Evolutionary conservation across 148 eudicot genomes (phyloP).

Genomic region (Rhododendron henanense): DNA sequence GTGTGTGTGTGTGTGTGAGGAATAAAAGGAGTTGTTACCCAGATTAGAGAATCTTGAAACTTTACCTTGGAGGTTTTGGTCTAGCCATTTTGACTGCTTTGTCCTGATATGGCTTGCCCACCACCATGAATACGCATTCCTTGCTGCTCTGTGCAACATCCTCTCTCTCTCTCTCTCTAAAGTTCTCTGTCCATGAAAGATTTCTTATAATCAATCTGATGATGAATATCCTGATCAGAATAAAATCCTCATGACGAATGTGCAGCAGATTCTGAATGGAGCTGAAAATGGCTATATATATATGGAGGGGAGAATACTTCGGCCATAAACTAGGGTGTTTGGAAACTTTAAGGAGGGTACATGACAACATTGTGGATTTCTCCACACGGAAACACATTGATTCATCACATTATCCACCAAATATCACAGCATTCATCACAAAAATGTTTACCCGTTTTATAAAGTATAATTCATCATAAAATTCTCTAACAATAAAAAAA

Average conservation of each 20-base stretch:
- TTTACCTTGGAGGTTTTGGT: conserved; percentile 64
- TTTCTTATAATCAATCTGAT: neutral
- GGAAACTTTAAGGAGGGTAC: neutral
- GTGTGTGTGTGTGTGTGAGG: neutral
- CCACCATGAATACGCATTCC: conserved; percentile 91
- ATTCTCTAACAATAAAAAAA: no score
- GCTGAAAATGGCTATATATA: neutral
- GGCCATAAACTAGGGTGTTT: neutral
- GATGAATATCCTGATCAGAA: neutral
- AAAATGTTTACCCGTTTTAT: no score
- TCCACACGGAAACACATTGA: neutral
- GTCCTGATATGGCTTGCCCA: conserved; percentile 91
- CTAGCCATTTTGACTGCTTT: conserved; percentile 93
- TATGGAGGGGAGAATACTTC: conserved; percentile 8
- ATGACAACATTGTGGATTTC: no score
- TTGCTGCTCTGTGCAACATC: conserved; percentile 89
- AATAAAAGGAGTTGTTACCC: neutral
- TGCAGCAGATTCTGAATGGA: neutral
- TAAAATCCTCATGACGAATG: neutral
- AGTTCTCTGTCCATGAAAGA: neutral
- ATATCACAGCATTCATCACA: no score
- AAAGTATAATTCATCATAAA: no score
- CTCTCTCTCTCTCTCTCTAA: conserved; percentile 14
- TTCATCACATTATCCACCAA: no score
- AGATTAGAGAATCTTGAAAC: neutral